Conservation (phyloP, 495 filamentous ascomycete genomes). For the Oidiodendron maius region DNA sequence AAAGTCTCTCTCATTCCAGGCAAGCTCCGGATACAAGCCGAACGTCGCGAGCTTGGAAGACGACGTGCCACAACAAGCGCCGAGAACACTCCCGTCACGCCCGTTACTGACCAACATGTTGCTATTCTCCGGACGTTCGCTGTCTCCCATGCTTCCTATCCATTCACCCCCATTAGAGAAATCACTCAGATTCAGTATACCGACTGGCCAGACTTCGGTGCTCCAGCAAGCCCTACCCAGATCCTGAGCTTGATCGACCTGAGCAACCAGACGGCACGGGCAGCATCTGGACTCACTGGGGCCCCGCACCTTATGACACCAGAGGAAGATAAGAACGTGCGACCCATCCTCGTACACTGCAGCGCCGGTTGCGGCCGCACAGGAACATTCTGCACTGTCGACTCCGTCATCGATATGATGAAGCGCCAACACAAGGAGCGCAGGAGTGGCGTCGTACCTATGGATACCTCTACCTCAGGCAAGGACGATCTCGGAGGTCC, state of each 20-base stretch:
- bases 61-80: constrained; percentile 39
- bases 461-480: constrained; percentile 28
- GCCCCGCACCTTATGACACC: constrained; percentile 43
- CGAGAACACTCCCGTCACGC: constrained; percentile 19
- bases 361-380: constrained; percentile 93
- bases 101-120: constrained; percentile 53
- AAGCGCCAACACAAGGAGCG: constrained; percentile 61
- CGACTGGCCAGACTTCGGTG: constrained; percentile 93
- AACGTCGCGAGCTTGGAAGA: constrained; percentile 23
- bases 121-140: constrained; percentile 86
- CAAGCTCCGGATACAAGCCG: constrained; percentile 23
- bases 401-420: constrained; percentile 89
- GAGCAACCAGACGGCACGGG: constrained; percentile 57
- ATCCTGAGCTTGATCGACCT: constrained; percentile 83
- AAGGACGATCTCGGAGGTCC: constrained; percentile 1
- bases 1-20: constrained; percentile 68
- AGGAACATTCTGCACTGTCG: constrained; percentile 93
- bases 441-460: constrained; percentile 26
- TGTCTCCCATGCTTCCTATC: constrained; percentile 66
- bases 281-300: constrained; percentile 29
- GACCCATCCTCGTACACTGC: constrained; percentile 90
- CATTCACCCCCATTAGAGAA: constrained; percentile 83
- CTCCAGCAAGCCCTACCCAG: constrained; percentile 82
- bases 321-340: constrained; percentile 40
- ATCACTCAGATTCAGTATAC: constrained; percentile 94